These are phyloP conservation scores for Chalciporus sp. DNA, from an alignment of 1,284 basidiomycete genomes.

Conservation along the genomic window DNA sequence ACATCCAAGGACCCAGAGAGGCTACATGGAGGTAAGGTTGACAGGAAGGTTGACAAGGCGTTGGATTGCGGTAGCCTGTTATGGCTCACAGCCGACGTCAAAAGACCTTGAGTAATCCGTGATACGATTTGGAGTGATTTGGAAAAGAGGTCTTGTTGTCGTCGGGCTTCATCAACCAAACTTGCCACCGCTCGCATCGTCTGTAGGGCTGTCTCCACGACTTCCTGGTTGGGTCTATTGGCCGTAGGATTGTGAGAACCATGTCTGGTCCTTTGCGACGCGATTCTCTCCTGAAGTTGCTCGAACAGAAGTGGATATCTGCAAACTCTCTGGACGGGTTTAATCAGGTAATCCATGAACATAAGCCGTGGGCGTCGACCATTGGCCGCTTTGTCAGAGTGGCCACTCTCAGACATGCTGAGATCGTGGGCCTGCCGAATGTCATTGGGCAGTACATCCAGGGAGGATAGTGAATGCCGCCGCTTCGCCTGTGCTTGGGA, in stretches of 20 bases:
- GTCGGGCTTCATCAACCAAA: constrained; percentile 64
- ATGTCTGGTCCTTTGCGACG: constrained; percentile 33
- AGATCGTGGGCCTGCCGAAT: constrained; percentile 31
- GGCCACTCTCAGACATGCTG: constrained; percentile 32
- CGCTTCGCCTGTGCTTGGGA: constrained; percentile 28
- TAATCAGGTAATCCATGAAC: constrained; percentile 85
- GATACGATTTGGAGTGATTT: constrained; percentile 72
- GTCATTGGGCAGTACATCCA: constrained; percentile 28
- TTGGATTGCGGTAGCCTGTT: constrained; percentile 33
- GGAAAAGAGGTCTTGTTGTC: constrained; percentile 64
- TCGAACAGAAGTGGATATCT: constrained; percentile 89
- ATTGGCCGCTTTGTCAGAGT: constrained; percentile 15
- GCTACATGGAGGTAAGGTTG: constrained; percentile 71
- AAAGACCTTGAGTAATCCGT: constrained; percentile 52
- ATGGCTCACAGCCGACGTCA: constrained; percentile 36
- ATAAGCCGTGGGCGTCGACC: constrained; percentile 47
- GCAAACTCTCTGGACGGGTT: constrained; percentile 88
- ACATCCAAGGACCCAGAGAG: constrained; percentile 85
- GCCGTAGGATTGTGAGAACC: constrained; percentile 1
- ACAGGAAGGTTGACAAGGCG: constrained; percentile 58
- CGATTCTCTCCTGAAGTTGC: constrained; percentile 57
- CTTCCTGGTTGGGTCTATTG: constrained; percentile 25
- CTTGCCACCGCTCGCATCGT: constrained; percentile 63
- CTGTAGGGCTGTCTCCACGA: constrained; percentile 54
- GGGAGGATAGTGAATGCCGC: constrained; percentile 36